Conservation (phyloP, 2,329 filamentous ascomycete genomes). For the Microsporum canis region DNA sequence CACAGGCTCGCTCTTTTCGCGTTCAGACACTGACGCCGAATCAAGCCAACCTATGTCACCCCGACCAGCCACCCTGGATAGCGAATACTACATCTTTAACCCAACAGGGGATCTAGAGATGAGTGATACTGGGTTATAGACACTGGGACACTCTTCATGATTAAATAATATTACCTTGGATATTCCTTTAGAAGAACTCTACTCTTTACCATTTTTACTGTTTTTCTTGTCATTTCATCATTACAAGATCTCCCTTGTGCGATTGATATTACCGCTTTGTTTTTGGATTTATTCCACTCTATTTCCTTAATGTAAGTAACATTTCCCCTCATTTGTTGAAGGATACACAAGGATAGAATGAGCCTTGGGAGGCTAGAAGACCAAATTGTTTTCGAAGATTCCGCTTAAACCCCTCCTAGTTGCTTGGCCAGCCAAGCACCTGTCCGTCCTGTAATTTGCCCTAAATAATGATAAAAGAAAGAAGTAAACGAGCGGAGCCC, state of each 20-base stretch:
- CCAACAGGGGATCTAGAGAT: background rate
- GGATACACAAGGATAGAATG: background rate
- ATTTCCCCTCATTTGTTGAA: background rate
- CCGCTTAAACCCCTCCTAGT: background rate
- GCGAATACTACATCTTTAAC: background rate
- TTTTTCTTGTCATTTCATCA: background rate
- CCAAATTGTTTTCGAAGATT: background rate
- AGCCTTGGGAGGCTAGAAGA: background rate
- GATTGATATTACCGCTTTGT: background rate
- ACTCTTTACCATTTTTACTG: background rate
- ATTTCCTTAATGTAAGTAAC: background rate
- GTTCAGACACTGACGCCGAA: background rate
- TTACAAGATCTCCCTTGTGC: background rate
- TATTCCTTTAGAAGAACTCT: too few relatives aligned
- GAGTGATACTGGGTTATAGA: background rate
- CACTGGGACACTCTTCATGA: background rate
- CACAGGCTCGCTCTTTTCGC: background rate
- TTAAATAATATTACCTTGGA: background rate
- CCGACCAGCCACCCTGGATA: background rate
- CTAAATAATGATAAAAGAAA: background rate
- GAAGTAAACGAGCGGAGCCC: background rate
- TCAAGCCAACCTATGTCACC: background rate
- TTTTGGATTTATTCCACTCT: background rate
- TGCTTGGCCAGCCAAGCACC: background rate
- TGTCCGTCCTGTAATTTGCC: background rate